Conservation (phyloP, 495 filamentous ascomycete species). For the Penicillium maclennaniae region DNA sequence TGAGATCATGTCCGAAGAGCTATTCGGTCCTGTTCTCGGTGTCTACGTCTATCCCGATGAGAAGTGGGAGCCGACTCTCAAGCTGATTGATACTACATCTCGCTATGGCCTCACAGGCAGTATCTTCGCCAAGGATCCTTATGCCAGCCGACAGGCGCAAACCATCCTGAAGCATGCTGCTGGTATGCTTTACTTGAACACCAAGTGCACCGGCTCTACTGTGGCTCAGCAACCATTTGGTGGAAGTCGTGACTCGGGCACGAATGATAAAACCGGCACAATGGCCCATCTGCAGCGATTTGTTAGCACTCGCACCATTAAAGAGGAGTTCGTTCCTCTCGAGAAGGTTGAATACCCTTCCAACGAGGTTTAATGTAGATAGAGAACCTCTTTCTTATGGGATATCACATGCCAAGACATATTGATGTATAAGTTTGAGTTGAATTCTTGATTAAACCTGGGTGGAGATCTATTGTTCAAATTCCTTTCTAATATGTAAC, state of each 20-base stretch:
- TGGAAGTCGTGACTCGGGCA: slow-evolving; percentile 68
- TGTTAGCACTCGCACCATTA: slow-evolving; percentile 68
- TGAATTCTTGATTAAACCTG: background rate
- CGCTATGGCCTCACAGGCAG: slow-evolving; percentile 72
- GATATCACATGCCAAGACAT: background rate
- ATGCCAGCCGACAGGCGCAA: slow-evolving; percentile 62
- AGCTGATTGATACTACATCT: slow-evolving; percentile 53
- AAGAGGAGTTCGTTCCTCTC: slow-evolving; percentile 68
- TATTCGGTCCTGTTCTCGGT: slow-evolving; percentile 71
- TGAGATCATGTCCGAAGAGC: slow-evolving; percentile 62
- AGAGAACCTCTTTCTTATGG: background rate
- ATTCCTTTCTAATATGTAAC: too few relatives aligned
- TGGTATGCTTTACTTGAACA: slow-evolving; percentile 80
- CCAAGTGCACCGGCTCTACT: slow-evolving; percentile 76
- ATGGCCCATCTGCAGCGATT: slow-evolving; percentile 62
- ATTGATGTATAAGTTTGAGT: background rate
- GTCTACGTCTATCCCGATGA: slow-evolving; percentile 68
- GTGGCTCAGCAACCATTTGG: slow-evolving; percentile 84
- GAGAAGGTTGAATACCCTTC: slow-evolving; percentile 64
- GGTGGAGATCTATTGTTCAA: too few relatives aligned
- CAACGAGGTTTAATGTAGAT: slow-evolving; percentile 39
- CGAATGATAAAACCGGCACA: slow-evolving; percentile 77
- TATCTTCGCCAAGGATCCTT: slow-evolving; percentile 66
- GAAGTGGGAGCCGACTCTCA: slow-evolving; percentile 50
- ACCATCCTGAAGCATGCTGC: slow-evolving; percentile 66